These are phyloP conservation scores for Acidomyces sp. DNA, from an alignment of 495 filamentous ascomycete genomes.

Conservation along the genomic window DNA sequence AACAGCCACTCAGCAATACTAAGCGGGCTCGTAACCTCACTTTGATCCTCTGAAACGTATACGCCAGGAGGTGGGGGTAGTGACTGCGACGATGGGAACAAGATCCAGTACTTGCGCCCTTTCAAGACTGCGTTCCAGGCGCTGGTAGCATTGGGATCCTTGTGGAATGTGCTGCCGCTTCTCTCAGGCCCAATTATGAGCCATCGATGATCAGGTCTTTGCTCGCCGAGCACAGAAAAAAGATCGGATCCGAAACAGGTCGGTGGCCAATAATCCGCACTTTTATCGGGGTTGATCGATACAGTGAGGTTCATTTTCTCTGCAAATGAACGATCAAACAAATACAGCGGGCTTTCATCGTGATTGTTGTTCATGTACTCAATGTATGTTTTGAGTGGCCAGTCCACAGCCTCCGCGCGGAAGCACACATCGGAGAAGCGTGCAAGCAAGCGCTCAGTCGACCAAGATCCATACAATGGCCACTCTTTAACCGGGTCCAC, in stretches of 20 bases:
- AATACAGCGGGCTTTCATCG: constrained; percentile 85
- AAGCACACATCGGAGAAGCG: constrained; percentile 57
- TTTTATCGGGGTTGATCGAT: constrained; percentile 33
- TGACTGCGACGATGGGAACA: constrained; percentile 60
- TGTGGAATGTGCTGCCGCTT: constrained; percentile 93
- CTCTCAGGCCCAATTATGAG: constrained; percentile 81
- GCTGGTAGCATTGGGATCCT: constrained; percentile 63
- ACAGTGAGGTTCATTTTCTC: constrained; percentile 69
- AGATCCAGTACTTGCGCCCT: constrained; percentile 97
- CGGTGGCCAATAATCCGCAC: constrained; percentile 67
- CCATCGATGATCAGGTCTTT: constrained; percentile 83
- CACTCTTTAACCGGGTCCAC: constrained; percentile 72
- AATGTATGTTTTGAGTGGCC: constrained; percentile 66
- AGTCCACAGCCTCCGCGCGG: constrained; percentile 87
- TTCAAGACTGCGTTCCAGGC: constrained; percentile 94
- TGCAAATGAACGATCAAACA: constrained; percentile 80
- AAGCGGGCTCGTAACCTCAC: constrained; percentile 86
- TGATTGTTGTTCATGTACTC: constrained; percentile 70
- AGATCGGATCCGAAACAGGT: constrained; percentile 79
- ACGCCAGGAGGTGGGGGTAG: constrained; percentile 69
- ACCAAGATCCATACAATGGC: constrained; percentile 70
- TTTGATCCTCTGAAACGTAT: constrained; percentile 79
- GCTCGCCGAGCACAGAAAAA: constrained; percentile 65
- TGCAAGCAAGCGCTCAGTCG: constrained; percentile 45
- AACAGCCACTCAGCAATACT: constrained; percentile 95